Evolutionary conservation across 495 filamentous ascomycete genomes (phyloP).

Genomic region (Podospora conica): DNA sequence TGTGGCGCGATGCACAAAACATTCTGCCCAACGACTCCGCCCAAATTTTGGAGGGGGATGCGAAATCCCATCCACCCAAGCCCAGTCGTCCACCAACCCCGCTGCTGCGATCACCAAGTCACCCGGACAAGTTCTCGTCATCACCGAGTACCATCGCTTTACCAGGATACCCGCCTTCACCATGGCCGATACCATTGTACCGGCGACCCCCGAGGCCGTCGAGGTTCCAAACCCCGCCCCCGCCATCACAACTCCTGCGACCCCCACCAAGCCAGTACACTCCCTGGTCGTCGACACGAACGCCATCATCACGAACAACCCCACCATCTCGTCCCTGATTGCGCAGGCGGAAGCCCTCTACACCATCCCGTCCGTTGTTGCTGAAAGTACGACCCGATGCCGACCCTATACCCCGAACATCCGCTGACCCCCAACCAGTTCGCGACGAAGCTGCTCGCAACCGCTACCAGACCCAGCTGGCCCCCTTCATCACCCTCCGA

Average conservation of each 20-base stretch:
- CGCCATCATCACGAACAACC: slow-evolving; percentile 85
- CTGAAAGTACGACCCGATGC: slow-evolving; percentile 58
- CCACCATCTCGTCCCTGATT: slow-evolving; percentile 69
- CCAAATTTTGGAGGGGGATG: slow-evolving; percentile 10
- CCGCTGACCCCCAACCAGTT: slow-evolving; percentile 14
- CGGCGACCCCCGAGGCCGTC: neutral
- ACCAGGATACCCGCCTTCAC: neutral
- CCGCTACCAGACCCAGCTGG: slow-evolving; percentile 71
- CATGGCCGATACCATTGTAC: neutral
- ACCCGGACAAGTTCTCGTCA: neutral
- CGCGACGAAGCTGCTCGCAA: slow-evolving; percentile 70
- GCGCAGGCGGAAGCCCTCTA: slow-evolving; percentile 68
- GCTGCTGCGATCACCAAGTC: neutral
- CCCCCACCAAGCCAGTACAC: slow-evolving; percentile 58
- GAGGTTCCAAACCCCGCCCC: slow-evolving; percentile 24
- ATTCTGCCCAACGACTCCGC: slow-evolving; percentile 14
- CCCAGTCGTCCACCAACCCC: neutral
- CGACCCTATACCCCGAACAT: neutral
- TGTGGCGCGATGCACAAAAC: slow-evolving; percentile 3
- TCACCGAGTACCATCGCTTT: neutral
- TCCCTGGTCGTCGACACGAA: slow-evolving; percentile 86
- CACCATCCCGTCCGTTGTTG: slow-evolving; percentile 80
- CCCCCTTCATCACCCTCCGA: slow-evolving; percentile 76
- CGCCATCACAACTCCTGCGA: slow-evolving; percentile 11
- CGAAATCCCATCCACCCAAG: neutral